A percentile compares a stretch with the other conserved stretches of the same genome.
phyloP scores from a whole-genome alignment of 2,329 filamentous ascomycete genomes.

The Cladosporium colombiae region DNA sequence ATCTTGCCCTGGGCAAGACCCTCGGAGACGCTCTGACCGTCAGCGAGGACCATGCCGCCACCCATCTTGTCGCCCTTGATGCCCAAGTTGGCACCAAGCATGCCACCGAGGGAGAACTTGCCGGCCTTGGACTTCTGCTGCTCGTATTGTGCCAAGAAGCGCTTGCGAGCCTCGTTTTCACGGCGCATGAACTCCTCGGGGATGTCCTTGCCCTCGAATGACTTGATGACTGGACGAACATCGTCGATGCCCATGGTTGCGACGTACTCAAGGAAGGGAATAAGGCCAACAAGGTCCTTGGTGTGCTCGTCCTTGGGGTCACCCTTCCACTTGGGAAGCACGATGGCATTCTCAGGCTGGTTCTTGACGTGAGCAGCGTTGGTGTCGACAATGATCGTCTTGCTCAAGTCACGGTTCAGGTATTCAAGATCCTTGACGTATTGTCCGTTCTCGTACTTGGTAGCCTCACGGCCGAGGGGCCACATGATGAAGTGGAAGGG shows the following conservation, averaged over 20 bases:
- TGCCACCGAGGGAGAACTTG: constrained; percentile 62
- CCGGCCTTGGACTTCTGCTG: constrained; percentile 66
- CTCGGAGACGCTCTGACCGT: constrained; percentile 64
- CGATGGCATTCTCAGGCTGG: constrained; percentile 95
- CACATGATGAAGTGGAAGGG: constrained; percentile 94
- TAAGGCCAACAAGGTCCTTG: constrained; percentile 80
- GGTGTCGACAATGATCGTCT: constrained; percentile 93
- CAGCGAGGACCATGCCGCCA: constrained; percentile 59
- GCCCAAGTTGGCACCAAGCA: constrained; percentile 67
- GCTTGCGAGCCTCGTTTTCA: constrained; percentile 80
- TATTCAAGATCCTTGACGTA: constrained; percentile 99
- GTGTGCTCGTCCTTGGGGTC: constrained; percentile 65
- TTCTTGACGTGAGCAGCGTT: constrained; percentile 76
- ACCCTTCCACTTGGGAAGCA: constrained; percentile 88
- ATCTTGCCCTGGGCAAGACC: constrained; percentile 92
- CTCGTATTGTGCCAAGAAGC: constrained; percentile 77
- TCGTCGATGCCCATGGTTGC: constrained; percentile 90
- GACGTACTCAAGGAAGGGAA: constrained; percentile 97
- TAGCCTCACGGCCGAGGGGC: constrained; percentile 94
- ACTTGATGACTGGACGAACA: constrained; percentile 64
- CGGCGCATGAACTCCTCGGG: constrained; percentile 85
- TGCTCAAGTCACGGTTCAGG: constrained; percentile 91
- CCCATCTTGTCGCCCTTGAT: constrained; percentile 64
- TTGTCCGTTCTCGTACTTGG: constrained; percentile 91
- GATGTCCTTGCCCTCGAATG: constrained; percentile 76